A percentile compares a stretch with the other conserved stretches of the same genome.
phyloP scores from a whole-genome alignment of 257 asterid species.

The Haberlea rhodopensis region DNA sequence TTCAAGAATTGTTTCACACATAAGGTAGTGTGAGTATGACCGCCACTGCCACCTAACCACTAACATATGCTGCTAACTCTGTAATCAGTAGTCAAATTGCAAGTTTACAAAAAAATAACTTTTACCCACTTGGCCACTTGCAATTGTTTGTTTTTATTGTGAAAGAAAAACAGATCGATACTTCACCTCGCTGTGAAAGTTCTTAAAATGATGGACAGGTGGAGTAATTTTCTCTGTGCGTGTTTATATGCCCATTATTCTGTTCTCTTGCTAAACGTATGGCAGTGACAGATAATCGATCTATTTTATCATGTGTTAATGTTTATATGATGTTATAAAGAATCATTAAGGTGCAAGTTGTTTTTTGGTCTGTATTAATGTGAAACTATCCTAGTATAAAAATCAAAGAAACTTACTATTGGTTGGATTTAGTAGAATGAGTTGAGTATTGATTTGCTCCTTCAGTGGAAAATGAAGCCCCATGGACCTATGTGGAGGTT shows the following conservation, averaged over 20 bases:
- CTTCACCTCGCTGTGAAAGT: not conserved
- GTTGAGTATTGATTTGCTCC: conserved; percentile 21
- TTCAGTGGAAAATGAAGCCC: conserved; percentile 28
- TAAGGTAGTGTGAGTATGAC: conserved; percentile 20
- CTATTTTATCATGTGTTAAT: not conserved
- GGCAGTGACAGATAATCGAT: conserved; percentile 9
- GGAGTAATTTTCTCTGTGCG: not conserved
- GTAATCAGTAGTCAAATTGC: conserved; percentile 7
- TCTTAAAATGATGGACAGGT: conserved; percentile 24
- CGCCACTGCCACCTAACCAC: conserved; percentile 21
- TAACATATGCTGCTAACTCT: conserved; percentile 2
- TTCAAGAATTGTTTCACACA: conserved; percentile 18
- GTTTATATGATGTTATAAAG: conserved; percentile 8
- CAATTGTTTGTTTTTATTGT: too few species aligned
- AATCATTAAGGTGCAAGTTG: conserved; percentile 19
- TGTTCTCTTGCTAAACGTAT: not conserved
- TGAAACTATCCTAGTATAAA: not conserved
- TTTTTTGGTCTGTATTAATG: conserved; percentile 18
- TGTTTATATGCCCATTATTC: not conserved
- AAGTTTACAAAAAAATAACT: conserved; percentile 1
- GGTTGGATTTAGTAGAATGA: not conserved
- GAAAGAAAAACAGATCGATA: not conserved
- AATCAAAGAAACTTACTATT: not conserved
- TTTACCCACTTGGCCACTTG: not conserved
- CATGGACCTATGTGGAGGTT: conserved; percentile 23